Conservation (phyloP, 345 rosid species). For the Sapria himalayana region DNA sequence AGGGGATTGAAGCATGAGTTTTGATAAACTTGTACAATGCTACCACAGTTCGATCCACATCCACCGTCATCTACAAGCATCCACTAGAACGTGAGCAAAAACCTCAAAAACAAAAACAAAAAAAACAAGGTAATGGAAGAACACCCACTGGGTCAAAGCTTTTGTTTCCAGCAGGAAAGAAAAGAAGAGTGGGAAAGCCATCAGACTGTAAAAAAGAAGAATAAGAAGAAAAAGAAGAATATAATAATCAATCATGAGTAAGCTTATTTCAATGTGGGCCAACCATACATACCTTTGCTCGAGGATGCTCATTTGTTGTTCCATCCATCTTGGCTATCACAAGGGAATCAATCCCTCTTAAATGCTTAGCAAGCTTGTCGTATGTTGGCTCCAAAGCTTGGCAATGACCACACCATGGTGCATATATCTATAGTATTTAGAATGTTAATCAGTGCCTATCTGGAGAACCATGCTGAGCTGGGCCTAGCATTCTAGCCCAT, state of each 20-base stretch:
- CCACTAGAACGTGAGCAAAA: background rate
- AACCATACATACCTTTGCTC: constrained; percentile 99
- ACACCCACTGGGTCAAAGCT: constrained; percentile 78
- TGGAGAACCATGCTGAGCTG: no score
- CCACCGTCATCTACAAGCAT: constrained; percentile 50
- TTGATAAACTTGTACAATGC: constrained; percentile 78
- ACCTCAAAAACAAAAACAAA: background rate
- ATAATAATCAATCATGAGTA: background rate
- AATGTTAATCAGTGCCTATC: no score
- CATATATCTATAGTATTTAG: constrained; percentile 47
- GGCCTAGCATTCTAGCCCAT: no score
- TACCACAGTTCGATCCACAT: constrained; percentile 80
- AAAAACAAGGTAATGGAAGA: background rate
- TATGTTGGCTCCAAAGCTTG: constrained; percentile 86
- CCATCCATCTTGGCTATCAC: constrained; percentile 99
- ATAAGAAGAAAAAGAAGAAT: background rate
- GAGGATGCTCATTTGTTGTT: constrained; percentile 92
- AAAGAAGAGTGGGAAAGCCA: constrained; percentile 88
- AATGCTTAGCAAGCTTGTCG: constrained; percentile 83
- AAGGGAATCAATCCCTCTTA: constrained; percentile 51
- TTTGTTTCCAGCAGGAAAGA: constrained; percentile 98
- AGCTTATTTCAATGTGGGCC: constrained; percentile 4
- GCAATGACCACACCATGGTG: constrained; percentile 99
- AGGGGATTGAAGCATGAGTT: constrained; percentile 78
- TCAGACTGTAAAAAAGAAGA: constrained; percentile 36